Percentiles rank a stretch among this genome's conserved stretches.
Conservation (phyloP, 208 protist genomes). For the Lotmaria passim region DNA sequence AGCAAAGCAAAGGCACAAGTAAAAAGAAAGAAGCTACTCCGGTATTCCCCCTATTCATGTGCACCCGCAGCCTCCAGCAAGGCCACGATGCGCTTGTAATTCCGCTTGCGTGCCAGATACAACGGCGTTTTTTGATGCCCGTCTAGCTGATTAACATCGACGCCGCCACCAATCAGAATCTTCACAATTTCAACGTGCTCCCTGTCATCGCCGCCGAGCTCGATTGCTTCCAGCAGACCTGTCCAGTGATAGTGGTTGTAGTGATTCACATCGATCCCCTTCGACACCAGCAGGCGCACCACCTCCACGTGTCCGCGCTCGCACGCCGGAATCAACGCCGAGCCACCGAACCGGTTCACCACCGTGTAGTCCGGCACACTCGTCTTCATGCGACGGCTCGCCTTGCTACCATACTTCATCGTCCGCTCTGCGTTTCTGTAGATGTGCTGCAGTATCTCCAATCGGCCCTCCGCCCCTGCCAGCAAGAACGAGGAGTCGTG, state of each 20-base stretch:
- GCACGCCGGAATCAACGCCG: slow-evolving; percentile 50
- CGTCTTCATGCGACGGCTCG: slow-evolving; percentile 28
- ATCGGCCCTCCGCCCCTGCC: slow-evolving; percentile 44
- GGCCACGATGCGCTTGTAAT: slow-evolving; percentile 46
- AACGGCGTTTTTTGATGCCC: slow-evolving; percentile 50
- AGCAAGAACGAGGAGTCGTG: slow-evolving; percentile 67
- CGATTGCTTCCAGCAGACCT: slow-evolving; percentile 46
- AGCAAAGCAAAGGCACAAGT: background rate
- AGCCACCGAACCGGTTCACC: slow-evolving; percentile 48
- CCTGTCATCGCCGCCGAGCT: slow-evolving; percentile 60
- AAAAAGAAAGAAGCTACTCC: background rate
- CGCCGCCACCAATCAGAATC: slow-evolving; percentile 52
- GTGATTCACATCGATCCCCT: slow-evolving; percentile 49
- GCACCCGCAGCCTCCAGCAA: slow-evolving; percentile 54
- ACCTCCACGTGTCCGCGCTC: slow-evolving; percentile 55
- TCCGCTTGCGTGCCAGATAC: slow-evolving; percentile 47
- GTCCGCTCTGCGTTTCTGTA: slow-evolving; percentile 37
- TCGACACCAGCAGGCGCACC: slow-evolving; percentile 49
- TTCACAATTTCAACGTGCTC: slow-evolving; percentile 66
- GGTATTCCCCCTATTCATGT: slow-evolving; percentile 19
- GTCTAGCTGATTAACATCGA: slow-evolving; percentile 51
- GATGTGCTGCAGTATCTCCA: slow-evolving; percentile 56
- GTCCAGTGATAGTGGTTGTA: slow-evolving; percentile 52
- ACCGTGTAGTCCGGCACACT: slow-evolving; percentile 49
- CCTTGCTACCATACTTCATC: slow-evolving; percentile 22